Evolutionary conservation across 768 basidiomycete species (phyloP), one percentile per base, ranked within the genome.

Genomic region (Jaapia argillacea): DNA sequence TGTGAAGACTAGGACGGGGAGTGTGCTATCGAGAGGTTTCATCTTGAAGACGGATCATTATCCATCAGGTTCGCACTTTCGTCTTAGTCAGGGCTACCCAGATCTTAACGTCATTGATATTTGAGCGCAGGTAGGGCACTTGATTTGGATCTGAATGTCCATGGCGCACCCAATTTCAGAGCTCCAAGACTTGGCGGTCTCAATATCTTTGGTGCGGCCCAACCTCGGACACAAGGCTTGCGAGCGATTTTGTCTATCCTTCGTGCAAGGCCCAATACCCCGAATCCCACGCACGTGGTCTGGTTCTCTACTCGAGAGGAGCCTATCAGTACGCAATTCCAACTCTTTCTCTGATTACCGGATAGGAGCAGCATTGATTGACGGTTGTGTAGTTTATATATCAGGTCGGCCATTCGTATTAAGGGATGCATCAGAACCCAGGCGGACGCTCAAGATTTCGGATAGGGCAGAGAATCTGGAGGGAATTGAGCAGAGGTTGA

Each of bases 231-330:
- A 1, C 85, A 90, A 50, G 96, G 94, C 3, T 69, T 99, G 7
- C 73, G 88, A 37, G 92, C 90, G 2, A 88, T 98, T 40, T 66
- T 99, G 3, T 89, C 89, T 18, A 71, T 91, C 7, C 74, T 99
- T 4, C 69, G 81, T 26, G 85, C 84, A 50, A 67, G 82, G 23
- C 86, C 86, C 6, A 75, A 72, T 43, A 72, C 70, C 24, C 54
- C 63, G 3, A 70, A 79, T 48, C 74, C 81, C 7, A 77, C 82
- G 2, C 83, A 79, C 53, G 87, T 88, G 3, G 81, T 94, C 23
- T 99, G 92, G 91, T 90, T 98, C 62, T 96, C 86, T 23, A 96
- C 94, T 10, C 74, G 96, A 51, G 96, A 99, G 62, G 96, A 98
- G 57, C 92, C 93, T 3, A 78, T 94, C 42, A 78, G 91, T 90